These are phyloP conservation scores for Zygotorulaspora florentina DNA, from an alignment of 805 yeast genomes.

Conservation along the genomic window DNA sequence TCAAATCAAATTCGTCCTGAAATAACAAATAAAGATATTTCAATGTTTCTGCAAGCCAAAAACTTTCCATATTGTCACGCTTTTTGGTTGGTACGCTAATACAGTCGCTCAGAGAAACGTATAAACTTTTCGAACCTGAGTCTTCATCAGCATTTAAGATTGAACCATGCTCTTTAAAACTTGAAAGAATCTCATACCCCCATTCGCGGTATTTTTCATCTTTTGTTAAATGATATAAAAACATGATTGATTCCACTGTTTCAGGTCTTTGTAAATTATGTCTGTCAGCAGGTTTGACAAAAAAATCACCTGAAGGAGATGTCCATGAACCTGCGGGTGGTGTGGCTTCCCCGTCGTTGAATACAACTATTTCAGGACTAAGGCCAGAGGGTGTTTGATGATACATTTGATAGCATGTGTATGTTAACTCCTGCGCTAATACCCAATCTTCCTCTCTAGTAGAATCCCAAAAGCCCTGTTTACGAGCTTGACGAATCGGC, in stretches of 20 bases:
- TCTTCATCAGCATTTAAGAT: conserved; percentile 38
- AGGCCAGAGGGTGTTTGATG: conserved; percentile 70
- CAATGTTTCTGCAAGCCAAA: conserved; percentile 91
- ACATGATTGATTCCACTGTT: conserved; percentile 83
- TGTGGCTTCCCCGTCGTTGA: conserved; percentile 51
- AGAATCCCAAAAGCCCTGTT: conserved; percentile 52
- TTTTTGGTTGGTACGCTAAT: conserved; percentile 48
- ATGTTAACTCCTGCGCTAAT: conserved; percentile 68
- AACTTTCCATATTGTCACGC: conserved; percentile 79
- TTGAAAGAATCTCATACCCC: conserved; percentile 83
- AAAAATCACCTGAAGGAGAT: conserved; percentile 49
- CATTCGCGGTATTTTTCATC: conserved; percentile 79
- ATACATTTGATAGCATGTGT: conserved; percentile 83
- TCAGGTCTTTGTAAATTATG: conserved; percentile 93
- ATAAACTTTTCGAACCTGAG: conserved; percentile 35
- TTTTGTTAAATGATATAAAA: conserved; percentile 72
- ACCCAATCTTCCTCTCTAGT: conserved; percentile 58
- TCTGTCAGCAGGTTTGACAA: conserved; percentile 63
- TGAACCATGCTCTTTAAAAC: conserved; percentile 57
- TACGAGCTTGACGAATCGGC: conserved; percentile 51
- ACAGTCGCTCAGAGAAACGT: conserved; percentile 65
- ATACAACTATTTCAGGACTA: conserved; percentile 84
- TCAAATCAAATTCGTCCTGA: conserved; percentile 67
- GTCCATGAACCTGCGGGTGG: conserved; percentile 32
- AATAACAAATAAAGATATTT: conserved; percentile 79